Evolutionary conservation across 371 early-diverging fungal species (phyloP).

Genomic region (Zopfochytrium polystomum): DNA sequence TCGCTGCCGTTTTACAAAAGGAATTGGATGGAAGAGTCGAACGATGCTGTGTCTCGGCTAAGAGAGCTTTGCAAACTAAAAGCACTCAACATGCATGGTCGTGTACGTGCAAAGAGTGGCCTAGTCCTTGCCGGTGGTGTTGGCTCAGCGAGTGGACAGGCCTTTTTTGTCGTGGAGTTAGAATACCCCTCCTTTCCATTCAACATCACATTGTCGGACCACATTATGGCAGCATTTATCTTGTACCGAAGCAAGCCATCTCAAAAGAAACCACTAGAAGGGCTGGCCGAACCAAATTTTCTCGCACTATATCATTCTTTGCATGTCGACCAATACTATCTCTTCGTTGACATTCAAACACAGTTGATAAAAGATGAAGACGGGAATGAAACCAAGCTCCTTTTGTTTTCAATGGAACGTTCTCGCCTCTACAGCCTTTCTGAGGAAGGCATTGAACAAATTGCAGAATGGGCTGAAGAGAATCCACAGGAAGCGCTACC

Average conservation of each 20-base stretch:
- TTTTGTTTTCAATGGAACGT: neutral
- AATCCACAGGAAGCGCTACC: neutral
- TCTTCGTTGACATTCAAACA: neutral
- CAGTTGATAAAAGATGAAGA: neutral
- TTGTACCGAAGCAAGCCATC: neutral
- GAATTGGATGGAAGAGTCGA: neutral
- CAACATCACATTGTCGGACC: neutral
- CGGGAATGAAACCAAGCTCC: neutral
- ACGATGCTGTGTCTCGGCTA: neutral
- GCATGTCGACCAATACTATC: neutral
- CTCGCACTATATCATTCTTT: neutral
- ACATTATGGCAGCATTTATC: neutral
- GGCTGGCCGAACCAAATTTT: neutral
- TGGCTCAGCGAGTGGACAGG: too few relatives aligned
- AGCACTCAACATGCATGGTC: neutral
- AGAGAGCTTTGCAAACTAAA: neutral
- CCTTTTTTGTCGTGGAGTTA: neutral
- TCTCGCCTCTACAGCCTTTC: neutral
- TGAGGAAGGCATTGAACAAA: neutral
- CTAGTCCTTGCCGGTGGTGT: neutral
- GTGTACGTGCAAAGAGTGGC: neutral
- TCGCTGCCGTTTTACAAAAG: neutral
- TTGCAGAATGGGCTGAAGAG: neutral
- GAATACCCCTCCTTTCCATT: neutral
- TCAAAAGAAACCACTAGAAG: too few relatives aligned